A percentile compares a stretch with the other conserved stretches of the same genome.
phyloP scores from a whole-genome alignment of 2,329 filamentous ascomycete species.

The Paradendryphiella salina region DNA sequence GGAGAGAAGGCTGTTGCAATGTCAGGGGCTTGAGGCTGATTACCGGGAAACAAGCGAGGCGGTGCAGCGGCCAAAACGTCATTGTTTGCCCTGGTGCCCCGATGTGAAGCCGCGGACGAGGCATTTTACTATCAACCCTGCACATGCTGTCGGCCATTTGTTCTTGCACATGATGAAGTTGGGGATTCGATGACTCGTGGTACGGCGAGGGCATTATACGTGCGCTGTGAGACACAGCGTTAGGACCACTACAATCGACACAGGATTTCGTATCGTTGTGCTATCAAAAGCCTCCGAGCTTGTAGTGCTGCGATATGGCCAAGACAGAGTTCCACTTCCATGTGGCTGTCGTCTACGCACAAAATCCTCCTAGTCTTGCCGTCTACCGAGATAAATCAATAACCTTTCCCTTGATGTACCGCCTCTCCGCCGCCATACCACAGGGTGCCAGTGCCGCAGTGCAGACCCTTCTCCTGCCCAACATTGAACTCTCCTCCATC shows the following conservation, averaged over 20 bases:
- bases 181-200: too few relatives aligned
- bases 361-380: background rate
- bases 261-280: background rate
- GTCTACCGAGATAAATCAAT: constrained; percentile 33
- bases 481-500: constrained; percentile 76
- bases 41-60: background rate
- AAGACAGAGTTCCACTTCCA: background rate
- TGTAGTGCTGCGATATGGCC: background rate
- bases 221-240: too few relatives aligned
- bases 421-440: constrained; percentile 78
- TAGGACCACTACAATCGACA: too few relatives aligned
- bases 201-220: too few relatives aligned
- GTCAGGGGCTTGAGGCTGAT: background rate
- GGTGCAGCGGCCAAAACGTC: background rate
- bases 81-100: background rate
- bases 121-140: too few relatives aligned
- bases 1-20: background rate
- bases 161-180: too few relatives aligned
- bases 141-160: background rate
- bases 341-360: background rate
- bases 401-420: constrained; percentile 59
- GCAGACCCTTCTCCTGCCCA: constrained; percentile 81
- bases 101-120: too few relatives aligned
- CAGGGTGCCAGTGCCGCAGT: constrained; percentile 71
- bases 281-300: background rate